Evolutionary conservation across 805 yeast species (phyloP).

Genomic region (Ogataea ramenticola): DNA sequence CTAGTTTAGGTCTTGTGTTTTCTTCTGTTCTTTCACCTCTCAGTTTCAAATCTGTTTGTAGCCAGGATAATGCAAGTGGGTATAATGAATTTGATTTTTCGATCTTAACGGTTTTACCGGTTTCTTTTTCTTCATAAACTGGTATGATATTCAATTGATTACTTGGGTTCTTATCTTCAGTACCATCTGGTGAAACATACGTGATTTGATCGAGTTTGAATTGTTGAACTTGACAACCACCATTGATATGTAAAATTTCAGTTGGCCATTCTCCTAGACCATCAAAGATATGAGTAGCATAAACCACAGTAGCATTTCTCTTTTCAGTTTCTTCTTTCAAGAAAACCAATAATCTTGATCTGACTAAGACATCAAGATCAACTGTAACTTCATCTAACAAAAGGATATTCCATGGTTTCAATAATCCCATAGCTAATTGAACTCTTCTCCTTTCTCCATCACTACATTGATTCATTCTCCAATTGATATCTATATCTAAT

Average conservation of each 20-base stretch:
- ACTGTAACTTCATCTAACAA: constrained; percentile 96
- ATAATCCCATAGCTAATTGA: constrained; percentile 86
- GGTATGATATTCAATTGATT: constrained; percentile 7
- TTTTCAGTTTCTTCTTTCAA: constrained; percentile 63
- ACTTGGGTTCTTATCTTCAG: constrained; percentile 8
- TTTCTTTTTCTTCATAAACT: constrained; percentile 16
- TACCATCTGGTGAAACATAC: constrained; percentile 18
- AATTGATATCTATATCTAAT: constrained; percentile 75
- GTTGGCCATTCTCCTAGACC: constrained; percentile 93
- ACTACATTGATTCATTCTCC: constrained; percentile 90
- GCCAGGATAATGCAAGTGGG: constrained; percentile 70
- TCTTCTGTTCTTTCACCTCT: constrained; percentile 50
- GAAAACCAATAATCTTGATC: constrained; percentile 66
- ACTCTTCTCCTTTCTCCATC: constrained; percentile 96
- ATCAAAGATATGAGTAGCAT: constrained; percentile 95
- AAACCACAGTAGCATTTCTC: constrained; percentile 72
- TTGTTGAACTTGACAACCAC: constrained; percentile 46
- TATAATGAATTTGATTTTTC: constrained; percentile 49
- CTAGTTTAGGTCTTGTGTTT: constrained; percentile 43
- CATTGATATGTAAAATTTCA: constrained; percentile 65
- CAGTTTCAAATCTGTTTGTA: constrained; percentile 40
- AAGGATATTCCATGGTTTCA: constrained; percentile 83
- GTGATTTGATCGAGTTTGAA: constrained; percentile 27
- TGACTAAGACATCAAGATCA: constrained; percentile 88
- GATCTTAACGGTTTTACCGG: constrained; percentile 24